These are phyloP conservation scores for Geranium rotundifolium DNA, from an alignment of 345 rosid species.

Conservation along the genomic window DNA sequence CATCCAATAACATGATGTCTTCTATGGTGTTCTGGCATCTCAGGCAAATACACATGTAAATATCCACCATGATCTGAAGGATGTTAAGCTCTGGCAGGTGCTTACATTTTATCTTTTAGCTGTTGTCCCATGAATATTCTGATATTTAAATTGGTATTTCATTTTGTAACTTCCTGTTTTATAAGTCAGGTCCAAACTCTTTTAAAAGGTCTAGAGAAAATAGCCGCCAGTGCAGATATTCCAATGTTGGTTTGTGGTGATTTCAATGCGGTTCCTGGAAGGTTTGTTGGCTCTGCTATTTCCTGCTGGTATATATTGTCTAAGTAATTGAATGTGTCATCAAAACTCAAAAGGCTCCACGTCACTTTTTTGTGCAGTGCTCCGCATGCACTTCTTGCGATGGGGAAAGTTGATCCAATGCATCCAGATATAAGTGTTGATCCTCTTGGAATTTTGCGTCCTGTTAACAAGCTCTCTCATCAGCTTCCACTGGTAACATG, in stretches of 20 bases:
- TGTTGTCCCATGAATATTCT: not conserved
- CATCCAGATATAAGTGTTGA: slow-evolving; percentile 78
- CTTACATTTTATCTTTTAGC: not conserved
- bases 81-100: slow-evolving; percentile 99
- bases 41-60: slow-evolving; percentile 97
- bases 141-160: not conserved
- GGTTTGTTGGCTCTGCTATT: slow-evolving; percentile 33
- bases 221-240: slow-evolving; percentile 93
- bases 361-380: slow-evolving; percentile 49
- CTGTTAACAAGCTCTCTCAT: slow-evolving; percentile 77
- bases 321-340: not conserved
- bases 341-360: not conserved
- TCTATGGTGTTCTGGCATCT: slow-evolving; percentile 13
- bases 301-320: not conserved
- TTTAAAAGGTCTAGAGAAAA: slow-evolving; percentile 91
- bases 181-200: slow-evolving; percentile 77
- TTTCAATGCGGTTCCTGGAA: slow-evolving; percentile 83
- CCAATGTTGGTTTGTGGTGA: slow-evolving; percentile 99
- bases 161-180: slow-evolving; percentile 9
- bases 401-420: slow-evolving; percentile 75
- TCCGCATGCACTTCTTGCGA: slow-evolving; percentile 88
- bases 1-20: slow-evolving; percentile 10
- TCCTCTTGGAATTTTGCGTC: slow-evolving; percentile 80
- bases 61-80: slow-evolving; percentile 73
- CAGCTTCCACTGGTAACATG: slow-evolving; percentile 76